These are phyloP conservation scores for Penicillium sp. DNA, from an alignment of 2,329 filamentous ascomycete species.

Conservation along the genomic window DNA sequence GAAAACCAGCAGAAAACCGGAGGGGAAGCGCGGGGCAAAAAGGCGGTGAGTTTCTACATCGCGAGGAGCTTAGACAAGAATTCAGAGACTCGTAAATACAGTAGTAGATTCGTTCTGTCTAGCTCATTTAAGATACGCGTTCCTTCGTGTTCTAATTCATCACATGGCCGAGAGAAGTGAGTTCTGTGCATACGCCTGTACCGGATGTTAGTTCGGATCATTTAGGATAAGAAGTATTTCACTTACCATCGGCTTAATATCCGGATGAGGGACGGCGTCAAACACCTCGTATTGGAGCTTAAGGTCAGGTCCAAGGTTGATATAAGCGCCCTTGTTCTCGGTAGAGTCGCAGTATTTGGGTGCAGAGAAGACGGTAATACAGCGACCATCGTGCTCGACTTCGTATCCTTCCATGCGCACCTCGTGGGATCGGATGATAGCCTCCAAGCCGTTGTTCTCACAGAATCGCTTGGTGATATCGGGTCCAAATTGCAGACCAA, in stretches of 20 bases:
- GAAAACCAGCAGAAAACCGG: conserved; percentile 9
- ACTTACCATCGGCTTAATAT: conserved; percentile 83
- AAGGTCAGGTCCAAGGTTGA: conserved; percentile 90
- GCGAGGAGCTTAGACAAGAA: not conserved
- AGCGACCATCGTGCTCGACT: conserved; percentile 90
- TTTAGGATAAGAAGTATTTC: not conserved
- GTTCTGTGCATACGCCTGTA: conserved; percentile 76
- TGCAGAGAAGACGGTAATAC: conserved; percentile 97
- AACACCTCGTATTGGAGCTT: conserved; percentile 93
- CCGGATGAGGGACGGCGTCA: conserved; percentile 91
- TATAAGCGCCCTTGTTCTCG: conserved; percentile 97
- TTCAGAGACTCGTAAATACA: conserved; percentile 18
- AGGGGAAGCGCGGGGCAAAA: conserved; percentile 21
- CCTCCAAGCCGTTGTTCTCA: conserved; percentile 89
- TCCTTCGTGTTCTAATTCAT: conserved; percentile 24
- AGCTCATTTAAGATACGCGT: conserved; percentile 24
- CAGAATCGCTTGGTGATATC: conserved; percentile 97
- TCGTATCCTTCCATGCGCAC: conserved; percentile 99
- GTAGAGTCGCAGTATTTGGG: conserved; percentile 97
- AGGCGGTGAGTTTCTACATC: conserved; percentile 13
- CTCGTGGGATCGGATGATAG: conserved; percentile 95
- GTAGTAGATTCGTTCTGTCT: conserved; percentile 11
- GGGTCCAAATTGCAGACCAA: conserved; percentile 93
- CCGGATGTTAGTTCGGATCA: conserved; percentile 3
- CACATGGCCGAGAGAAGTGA: conserved; percentile 76